Evolutionary conservation across 1,284 basidiomycete species (phyloP), one percentile per base, ranked within the genome.

Genomic region (Trichosporon sp.): DNA sequence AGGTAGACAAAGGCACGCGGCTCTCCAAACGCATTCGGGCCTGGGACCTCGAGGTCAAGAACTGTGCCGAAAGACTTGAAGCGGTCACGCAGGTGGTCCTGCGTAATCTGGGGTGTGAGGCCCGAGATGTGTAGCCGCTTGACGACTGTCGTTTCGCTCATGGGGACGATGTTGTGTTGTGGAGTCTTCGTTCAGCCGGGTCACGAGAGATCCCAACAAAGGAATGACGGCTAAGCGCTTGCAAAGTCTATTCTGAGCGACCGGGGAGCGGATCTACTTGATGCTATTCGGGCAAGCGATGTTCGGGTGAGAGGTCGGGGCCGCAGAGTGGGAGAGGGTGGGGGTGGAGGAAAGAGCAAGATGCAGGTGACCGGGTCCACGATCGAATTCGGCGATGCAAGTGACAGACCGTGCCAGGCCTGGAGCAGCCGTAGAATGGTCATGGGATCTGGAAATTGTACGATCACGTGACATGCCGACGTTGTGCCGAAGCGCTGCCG

Each of bases 61-160:
- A 84, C 82, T 4, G 70, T 76, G 1, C 83, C 83, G 66, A 81
- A 84, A 26, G 76, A 77, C 40, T 74, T 75, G 73, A 84, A 84
- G n/a, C 83, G 76, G 67, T 83, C 83, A 69, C 76, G 77, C 68
- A 84, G 72, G 65, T 84, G 82, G 8, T 75, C 69, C 0, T 79
- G 68, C 2, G 81, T 83, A 19, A 84, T 83, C 19, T 72, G 70
- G 2, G 81, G 79, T 16, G 79, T 83, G 16, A 84, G 72, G n/a
- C 83, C 83, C 26, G 77, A 78, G 19, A 84, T 74, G 71, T 84
- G 82, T 7, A 84, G 76, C 54, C 83, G 75, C 68, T 80, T 81
- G 2, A 77, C 78, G 43, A 81, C 67, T 3, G 71, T 70, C 32
- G 59, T 14, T 4, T 73, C 76, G 66, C 65, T 67, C 73, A 72